phyloP scores from a whole-genome alignment of 306 rosid genomes.

The Geum urbanum region DNA sequence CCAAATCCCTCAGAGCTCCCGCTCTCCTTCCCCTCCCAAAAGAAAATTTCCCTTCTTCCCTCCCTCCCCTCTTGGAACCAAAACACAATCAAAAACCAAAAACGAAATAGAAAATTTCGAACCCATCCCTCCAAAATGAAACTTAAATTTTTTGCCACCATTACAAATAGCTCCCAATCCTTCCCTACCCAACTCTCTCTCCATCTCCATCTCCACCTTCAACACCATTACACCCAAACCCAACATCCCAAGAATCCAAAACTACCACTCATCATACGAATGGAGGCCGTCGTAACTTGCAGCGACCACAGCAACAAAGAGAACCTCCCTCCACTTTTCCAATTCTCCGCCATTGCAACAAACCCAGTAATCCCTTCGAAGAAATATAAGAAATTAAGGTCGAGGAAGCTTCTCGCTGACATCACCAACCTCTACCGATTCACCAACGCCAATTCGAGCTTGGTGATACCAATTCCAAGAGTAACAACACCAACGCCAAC shows the following conservation, averaged over 20 bases:
- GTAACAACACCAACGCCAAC: too few species aligned
- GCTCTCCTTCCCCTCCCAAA: too few species aligned
- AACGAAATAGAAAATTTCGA: background rate
- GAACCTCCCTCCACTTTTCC: background rate
- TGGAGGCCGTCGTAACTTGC: background rate
- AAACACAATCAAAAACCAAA: background rate
- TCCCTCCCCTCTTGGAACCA: too few species aligned
- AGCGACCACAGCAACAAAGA: slow-evolving; percentile 9
- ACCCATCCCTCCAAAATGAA: background rate
- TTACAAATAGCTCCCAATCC: slow-evolving; percentile 1
- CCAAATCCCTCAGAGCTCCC: too few species aligned
- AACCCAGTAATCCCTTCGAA: background rate
- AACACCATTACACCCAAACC: too few species aligned
- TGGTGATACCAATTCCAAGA: background rate
- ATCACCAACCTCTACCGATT: background rate
- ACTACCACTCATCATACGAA: background rate
- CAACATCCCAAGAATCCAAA: too few species aligned
- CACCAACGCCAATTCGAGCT: too few species aligned
- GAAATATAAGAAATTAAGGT: slow-evolving; percentile 5
- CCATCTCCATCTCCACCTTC: background rate
- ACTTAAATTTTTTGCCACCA: background rate
- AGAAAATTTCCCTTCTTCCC: too few species aligned
- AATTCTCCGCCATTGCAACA: background rate
- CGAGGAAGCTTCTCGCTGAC: slow-evolving; percentile 17
- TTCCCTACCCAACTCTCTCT: background rate